phyloP scores from a whole-genome alignment of 73 alveolate genomes.

The Paramecium pentaurelia region DNA sequence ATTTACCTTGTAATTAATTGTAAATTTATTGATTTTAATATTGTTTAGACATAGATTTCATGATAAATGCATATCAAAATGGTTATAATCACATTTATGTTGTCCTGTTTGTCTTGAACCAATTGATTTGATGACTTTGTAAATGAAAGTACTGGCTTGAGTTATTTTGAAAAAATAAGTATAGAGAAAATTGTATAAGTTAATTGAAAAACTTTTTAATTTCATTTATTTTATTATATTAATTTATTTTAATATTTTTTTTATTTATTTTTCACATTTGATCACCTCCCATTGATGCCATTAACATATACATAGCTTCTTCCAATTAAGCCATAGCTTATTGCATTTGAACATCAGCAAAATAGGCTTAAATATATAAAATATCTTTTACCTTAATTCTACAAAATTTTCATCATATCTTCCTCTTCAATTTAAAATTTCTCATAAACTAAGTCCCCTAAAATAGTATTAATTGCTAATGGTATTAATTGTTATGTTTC shows the following conservation, averaged over 20 bases:
- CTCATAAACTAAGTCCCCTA: background rate
- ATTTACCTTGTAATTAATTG: background rate
- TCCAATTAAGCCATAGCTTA: background rate
- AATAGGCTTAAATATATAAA: background rate
- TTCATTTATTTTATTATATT: background rate
- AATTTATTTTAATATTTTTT: background rate
- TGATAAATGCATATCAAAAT: background rate
- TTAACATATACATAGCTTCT: background rate
- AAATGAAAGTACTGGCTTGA: background rate
- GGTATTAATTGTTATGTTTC: background rate
- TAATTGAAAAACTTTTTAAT: background rate
- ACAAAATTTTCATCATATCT: background rate
- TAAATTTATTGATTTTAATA: background rate
- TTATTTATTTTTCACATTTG: background rate
- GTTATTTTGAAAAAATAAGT: background rate
- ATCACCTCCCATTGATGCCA: background rate
- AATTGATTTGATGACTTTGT: background rate
- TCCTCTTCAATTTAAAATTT: conserved; percentile 16
- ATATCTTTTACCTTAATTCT: background rate
- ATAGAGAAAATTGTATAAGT: background rate
- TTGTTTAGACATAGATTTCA: background rate
- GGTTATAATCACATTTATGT: background rate
- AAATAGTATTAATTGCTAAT: background rate
- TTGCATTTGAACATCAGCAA: background rate
- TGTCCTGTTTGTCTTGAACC: conserved; percentile 21